Evolutionary conservation across 73 alveolate genomes (phyloP).

Genomic region (Tetrahymena borealis): DNA sequence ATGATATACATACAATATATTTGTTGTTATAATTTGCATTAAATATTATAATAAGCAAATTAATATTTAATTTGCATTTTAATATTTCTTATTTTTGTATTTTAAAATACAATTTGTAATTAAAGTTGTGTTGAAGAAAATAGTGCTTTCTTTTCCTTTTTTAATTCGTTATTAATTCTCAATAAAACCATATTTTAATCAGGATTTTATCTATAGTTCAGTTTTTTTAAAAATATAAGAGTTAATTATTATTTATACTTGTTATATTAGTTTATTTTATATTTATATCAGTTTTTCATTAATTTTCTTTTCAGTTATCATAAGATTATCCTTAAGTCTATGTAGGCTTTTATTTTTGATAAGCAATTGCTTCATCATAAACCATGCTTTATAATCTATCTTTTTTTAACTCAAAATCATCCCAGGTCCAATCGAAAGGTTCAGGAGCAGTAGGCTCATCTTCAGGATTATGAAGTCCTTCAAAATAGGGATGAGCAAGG

Average conservation of each 20-base stretch:
- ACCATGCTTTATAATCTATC: conserved; percentile 66
- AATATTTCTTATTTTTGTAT: too few species aligned
- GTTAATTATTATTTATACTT: not conserved
- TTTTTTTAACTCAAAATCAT: conserved; percentile 76
- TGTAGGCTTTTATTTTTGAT: not conserved
- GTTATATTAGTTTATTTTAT: not conserved
- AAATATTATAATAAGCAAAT: too few species aligned
- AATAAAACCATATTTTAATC: not conserved
- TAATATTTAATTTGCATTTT: too few species aligned
- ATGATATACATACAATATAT: too few species aligned
- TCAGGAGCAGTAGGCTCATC: conserved; percentile 72
- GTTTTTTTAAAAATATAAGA: not conserved
- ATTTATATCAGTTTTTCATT: not conserved
- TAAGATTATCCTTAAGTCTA: not conserved
- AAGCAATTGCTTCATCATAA: conserved; percentile 57
- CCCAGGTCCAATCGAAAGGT: conserved; percentile 85
- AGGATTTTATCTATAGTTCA: too few species aligned
- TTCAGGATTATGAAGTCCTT: conserved; percentile 80
- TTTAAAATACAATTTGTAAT: too few species aligned
- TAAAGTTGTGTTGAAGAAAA: too few species aligned
- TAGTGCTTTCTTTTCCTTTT: too few species aligned
- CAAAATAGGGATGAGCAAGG: conserved; percentile 83
- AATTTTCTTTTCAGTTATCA: not conserved
- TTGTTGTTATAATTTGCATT: too few species aligned
- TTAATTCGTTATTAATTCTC: not conserved